A percentile compares a stretch with the other conserved stretches of the same genome.
Evolutionary conservation across 1,284 basidiomycete species (phyloP).

Genomic region (Ganoderma leucocontextum): DNA sequence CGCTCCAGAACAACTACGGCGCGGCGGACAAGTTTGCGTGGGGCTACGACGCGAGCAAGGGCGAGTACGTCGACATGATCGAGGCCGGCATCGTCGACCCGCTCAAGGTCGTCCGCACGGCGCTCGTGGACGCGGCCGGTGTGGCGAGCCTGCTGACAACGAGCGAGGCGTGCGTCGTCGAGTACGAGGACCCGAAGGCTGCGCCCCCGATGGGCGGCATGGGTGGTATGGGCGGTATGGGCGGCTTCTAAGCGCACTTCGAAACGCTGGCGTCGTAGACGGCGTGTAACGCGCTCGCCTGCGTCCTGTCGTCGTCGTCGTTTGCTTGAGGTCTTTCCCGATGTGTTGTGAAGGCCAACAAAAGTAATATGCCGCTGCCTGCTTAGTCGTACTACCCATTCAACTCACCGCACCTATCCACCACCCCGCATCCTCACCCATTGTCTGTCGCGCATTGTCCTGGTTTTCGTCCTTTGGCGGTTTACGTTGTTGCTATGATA

Average conservation of each 20-base stretch:
- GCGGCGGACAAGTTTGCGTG: constrained; percentile 75
- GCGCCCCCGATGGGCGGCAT: constrained; percentile 65
- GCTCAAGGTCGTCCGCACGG: constrained; percentile 91
- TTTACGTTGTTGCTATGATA: constrained; percentile 20
- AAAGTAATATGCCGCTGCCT: constrained; percentile 15
- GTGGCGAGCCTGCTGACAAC: constrained; percentile 94
- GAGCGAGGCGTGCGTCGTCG: constrained; percentile 92
- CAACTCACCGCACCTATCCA: not conserved
- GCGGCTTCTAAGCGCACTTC: constrained; percentile 43
- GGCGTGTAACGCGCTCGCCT: not conserved
- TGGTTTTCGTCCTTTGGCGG: not conserved
- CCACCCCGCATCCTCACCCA: not conserved
- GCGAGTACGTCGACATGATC: constrained; percentile 96
- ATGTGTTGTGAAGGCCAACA: not conserved
- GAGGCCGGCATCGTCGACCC: constrained; percentile 94
- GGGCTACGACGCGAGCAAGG: constrained; percentile 94
- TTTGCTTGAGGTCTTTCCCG: not conserved
- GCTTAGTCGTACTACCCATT: constrained; percentile 2
- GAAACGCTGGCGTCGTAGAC: not conserved
- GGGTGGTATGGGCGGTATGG: constrained; percentile 67
- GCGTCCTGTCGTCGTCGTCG: not conserved
- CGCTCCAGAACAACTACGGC: constrained; percentile 77
- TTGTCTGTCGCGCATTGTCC: constrained; percentile 11
- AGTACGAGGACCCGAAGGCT: constrained; percentile 83
- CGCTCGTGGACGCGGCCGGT: constrained; percentile 88